A percentile compares a stretch with the other conserved stretches of the same genome.
phyloP scores from a whole-genome alignment of 2,329 filamentous ascomycete genomes.

The Trichoderma cornu-damae region DNA sequence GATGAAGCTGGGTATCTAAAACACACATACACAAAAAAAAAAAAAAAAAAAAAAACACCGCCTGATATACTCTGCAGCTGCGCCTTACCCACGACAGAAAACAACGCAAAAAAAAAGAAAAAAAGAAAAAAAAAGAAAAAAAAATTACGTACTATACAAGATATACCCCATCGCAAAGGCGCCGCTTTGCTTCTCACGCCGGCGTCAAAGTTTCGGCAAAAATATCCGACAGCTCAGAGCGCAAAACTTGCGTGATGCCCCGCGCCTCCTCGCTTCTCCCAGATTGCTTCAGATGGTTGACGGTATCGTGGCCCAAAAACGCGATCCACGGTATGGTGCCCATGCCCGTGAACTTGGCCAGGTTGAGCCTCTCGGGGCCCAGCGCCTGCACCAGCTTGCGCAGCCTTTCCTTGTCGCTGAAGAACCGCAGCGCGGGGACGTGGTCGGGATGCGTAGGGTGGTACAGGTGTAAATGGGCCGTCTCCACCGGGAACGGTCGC shows the following conservation, averaged over 20 bases:
- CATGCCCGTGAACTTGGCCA: conserved; percentile 30
- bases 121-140: too few species aligned
- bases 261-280: conserved; percentile 41
- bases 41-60: too few species aligned
- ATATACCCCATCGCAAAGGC: too few species aligned
- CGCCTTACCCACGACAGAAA: background rate
- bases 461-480: conserved; percentile 50
- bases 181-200: conserved; percentile 7
- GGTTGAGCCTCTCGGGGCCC: conserved; percentile 26
- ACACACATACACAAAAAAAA: background rate
- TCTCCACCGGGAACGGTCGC: conserved; percentile 38
- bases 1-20: conserved; percentile 5
- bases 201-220: conserved; percentile 26
- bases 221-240: conserved; percentile 32
- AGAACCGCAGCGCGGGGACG: conserved; percentile 43
- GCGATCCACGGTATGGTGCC: conserved; percentile 34
- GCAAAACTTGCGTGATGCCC: conserved; percentile 36
- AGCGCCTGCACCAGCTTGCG: conserved; percentile 27
- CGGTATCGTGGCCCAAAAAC: conserved; percentile 44
- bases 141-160: background rate
- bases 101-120: background rate
- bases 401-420: conserved; percentile 34
- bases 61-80: background rate
- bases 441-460: conserved; percentile 50
- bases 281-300: conserved; percentile 39